These are phyloP conservation scores for Lasiosphaeria ovina DNA, from an alignment of 495 filamentous ascomycete genomes.

Conservation along the genomic window DNA sequence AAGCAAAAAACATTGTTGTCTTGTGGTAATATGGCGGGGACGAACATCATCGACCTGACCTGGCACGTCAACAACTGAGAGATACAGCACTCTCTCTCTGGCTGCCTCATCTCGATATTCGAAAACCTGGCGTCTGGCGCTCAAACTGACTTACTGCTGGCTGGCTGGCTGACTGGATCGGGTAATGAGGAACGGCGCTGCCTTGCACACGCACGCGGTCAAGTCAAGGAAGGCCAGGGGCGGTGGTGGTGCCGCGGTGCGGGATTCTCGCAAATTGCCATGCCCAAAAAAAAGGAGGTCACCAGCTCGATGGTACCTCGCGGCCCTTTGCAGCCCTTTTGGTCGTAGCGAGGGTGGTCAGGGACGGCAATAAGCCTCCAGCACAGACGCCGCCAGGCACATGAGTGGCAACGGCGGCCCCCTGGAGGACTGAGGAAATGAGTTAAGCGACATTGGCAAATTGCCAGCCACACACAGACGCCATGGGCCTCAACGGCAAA, in stretches of 20 bases:
- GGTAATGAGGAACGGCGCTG: neutral
- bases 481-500: neutral
- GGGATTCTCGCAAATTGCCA: conserved; percentile 12
- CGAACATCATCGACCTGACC: too few species aligned
- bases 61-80: too few species aligned
- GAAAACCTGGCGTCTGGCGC: too few species aligned
- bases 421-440: conserved; percentile 29
- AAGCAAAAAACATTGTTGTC: neutral
- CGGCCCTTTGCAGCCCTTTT: conserved; percentile 4
- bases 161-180: neutral
- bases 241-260: conserved; percentile 2
- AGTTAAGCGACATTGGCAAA: conserved; percentile 42
- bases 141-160: neutral
- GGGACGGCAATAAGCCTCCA: conserved; percentile 18
- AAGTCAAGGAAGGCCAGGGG: neutral
- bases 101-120: too few species aligned
- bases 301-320: conserved; percentile 5
- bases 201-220: neutral
- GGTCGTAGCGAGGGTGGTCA: conserved; percentile 16
- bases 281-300: conserved; percentile 20
- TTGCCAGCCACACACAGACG: conserved; percentile 5
- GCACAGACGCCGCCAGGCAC: conserved; percentile 4
- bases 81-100: too few species aligned
- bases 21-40: neutral
- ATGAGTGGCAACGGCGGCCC: conserved; percentile 22